A percentile compares a stretch with the other conserved stretches of the same genome.
Conservation (phyloP, 2,329 filamentous ascomycete genomes). For the Scleromitrula shiraiana region DNA sequence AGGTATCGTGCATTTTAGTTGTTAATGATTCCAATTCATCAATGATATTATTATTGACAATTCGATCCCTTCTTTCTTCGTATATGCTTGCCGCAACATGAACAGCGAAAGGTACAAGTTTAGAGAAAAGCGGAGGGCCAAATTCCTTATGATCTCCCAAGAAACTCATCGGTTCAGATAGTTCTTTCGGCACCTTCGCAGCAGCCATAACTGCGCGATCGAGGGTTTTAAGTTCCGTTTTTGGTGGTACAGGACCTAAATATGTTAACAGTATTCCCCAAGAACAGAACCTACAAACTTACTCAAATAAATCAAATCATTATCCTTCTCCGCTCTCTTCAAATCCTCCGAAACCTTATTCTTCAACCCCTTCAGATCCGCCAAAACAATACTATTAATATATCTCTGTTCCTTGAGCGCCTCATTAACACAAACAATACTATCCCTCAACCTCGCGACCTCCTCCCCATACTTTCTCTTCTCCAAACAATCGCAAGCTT, state of each 20-base stretch:
- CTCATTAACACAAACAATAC: constrained; percentile 73
- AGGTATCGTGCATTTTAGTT: constrained; percentile 66
- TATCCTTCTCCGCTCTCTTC: constrained; percentile 90
- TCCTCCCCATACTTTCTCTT: constrained; percentile 95
- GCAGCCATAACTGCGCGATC: constrained; percentile 86
- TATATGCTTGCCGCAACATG: constrained; percentile 95
- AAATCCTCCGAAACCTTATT: constrained; percentile 76
- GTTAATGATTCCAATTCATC: constrained; percentile 77
- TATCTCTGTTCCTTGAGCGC: constrained; percentile 78
- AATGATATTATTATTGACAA: constrained; percentile 83
- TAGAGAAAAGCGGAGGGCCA: constrained; percentile 78
- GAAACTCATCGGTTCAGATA: constrained; percentile 70
- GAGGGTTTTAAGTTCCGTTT: constrained; percentile 77
- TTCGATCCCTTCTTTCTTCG: constrained; percentile 79
- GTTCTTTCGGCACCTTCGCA: constrained; percentile 69
- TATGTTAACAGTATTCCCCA: constrained; percentile 27
- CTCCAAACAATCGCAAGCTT: constrained; percentile 84
- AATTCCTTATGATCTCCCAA: constrained; percentile 75
- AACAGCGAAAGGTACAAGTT: constrained; percentile 90
- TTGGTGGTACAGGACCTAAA: constrained; percentile 68
- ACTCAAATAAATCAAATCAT: constrained; percentile 89
- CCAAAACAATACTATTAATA: constrained; percentile 71
- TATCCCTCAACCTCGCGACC: constrained; percentile 76
- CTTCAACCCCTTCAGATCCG: constrained; percentile 78
- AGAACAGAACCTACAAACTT: constrained; percentile 26